Evolutionary conservation across 805 yeast species (phyloP).

Genomic region (Schwanniomyces sp.): DNA sequence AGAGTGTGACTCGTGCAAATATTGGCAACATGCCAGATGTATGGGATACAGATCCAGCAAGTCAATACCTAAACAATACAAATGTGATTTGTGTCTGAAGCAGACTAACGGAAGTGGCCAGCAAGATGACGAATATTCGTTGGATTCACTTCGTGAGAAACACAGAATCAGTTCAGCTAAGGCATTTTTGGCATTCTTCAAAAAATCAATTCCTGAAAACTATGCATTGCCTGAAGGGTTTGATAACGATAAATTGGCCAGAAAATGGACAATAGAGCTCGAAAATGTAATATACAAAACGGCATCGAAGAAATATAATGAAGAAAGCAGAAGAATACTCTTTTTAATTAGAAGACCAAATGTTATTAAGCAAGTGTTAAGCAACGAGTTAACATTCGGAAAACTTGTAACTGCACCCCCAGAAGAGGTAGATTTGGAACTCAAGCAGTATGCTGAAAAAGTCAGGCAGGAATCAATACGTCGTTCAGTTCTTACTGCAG

Average conservation of each 20-base stretch:
- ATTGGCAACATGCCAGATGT: constrained; percentile 74
- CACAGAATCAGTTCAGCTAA: constrained; percentile 50
- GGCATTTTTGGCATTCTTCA: constrained; percentile 50
- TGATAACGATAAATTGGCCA: constrained; percentile 33
- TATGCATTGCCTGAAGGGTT: constrained; percentile 16
- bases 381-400: constrained; percentile 51
- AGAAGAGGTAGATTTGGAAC: constrained; percentile 80
- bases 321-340: constrained; percentile 64
- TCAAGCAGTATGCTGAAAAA: constrained; percentile 66
- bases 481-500: constrained; percentile 63
- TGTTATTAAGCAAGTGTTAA: constrained; percentile 58
- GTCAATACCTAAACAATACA: constrained; percentile 47
- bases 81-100: constrained; percentile 51
- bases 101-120: constrained; percentile 1
- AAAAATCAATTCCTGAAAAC: constrained; percentile 37
- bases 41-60: constrained; percentile 46
- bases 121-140: constrained; percentile 7
- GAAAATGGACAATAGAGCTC: constrained; percentile 48
- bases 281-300: constrained; percentile 49
- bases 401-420: constrained; percentile 64
- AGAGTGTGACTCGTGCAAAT: constrained; percentile 62
- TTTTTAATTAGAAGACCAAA: constrained; percentile 61
- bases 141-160: constrained; percentile 24
- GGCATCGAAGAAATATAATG: constrained; percentile 52
- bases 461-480: constrained; percentile 69